A percentile compares a stretch with the other conserved stretches of the same genome.
These are phyloP conservation scores for Quercus bicolor DNA, from an alignment of 306 rosid genomes.

Conservation along the genomic window DNA sequence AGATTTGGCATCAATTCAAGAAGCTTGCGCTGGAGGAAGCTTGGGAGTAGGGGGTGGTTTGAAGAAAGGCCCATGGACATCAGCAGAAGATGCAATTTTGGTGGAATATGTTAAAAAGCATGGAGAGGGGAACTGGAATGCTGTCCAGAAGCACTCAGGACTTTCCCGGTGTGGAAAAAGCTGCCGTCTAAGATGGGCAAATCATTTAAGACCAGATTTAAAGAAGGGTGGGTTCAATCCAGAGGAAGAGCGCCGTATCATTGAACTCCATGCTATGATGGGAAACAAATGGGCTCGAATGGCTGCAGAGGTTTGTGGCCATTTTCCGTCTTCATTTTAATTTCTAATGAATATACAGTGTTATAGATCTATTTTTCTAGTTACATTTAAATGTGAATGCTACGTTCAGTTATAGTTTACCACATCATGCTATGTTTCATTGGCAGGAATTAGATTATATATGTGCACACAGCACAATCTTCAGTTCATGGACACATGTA, in stretches of 20 bases:
- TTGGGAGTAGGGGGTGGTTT: conserved; percentile 32
- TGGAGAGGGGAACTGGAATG: conserved; percentile 82
- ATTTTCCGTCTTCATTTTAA: not conserved
- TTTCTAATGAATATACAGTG: conserved; percentile 1
- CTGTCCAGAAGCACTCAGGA: conserved; percentile 55
- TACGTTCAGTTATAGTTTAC: not conserved
- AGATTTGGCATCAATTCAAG: conserved; percentile 28
- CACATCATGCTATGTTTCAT: not conserved
- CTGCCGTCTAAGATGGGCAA: conserved; percentile 78
- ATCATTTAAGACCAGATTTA: conserved; percentile 64
- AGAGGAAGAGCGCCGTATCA: conserved; percentile 42
- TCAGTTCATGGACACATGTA: not conserved
- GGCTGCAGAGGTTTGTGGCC: conserved; percentile 46
- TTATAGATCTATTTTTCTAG: not conserved
- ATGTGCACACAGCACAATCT: not conserved
- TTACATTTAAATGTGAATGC: not conserved
- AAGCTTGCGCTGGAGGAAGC: conserved; percentile 41
- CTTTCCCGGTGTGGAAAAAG: conserved; percentile 77
- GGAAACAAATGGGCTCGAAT: conserved; percentile 83
- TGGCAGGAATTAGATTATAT: not conserved
- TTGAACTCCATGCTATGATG: conserved; percentile 48
- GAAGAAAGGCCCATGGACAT: conserved; percentile 84
- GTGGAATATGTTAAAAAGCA: conserved; percentile 48
- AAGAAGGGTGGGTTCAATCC: conserved; percentile 50
- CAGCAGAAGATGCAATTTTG: conserved; percentile 61